Conservation (phyloP, 2,329 filamentous ascomycete genomes). For the Hymenotorrendiella dingleyae region DNA sequence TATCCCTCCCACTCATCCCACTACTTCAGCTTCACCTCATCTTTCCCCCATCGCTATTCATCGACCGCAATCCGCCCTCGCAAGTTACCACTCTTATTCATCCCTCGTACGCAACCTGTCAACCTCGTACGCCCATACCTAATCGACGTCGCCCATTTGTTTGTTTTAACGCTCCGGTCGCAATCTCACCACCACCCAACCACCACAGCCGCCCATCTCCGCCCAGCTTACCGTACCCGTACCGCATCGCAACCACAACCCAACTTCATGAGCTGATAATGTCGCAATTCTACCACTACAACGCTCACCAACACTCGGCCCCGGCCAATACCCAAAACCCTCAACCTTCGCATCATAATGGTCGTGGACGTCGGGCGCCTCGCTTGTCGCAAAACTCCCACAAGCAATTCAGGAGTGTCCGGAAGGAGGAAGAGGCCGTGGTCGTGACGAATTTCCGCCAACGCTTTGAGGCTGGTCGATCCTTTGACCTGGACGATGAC, state of each 20-base stretch:
- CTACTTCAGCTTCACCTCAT: too few relatives aligned
- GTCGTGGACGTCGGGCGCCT: conserved; percentile 78
- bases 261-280: conserved; percentile 38
- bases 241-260: not conserved
- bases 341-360: conserved; percentile 63
- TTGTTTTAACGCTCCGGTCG: too few relatives aligned
- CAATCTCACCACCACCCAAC: not conserved
- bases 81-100: too few relatives aligned
- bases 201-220: not conserved
- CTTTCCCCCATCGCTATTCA: too few relatives aligned
- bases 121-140: too few relatives aligned
- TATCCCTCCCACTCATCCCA: too few relatives aligned
- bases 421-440: conserved; percentile 82
- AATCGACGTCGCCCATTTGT: too few relatives aligned
- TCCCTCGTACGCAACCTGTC: too few relatives aligned
- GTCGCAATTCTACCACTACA: conserved; percentile 61
- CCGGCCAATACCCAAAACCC: conserved; percentile 39
- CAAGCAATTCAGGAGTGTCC: conserved; percentile 80
- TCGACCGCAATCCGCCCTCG: too few relatives aligned
- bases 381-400: conserved; percentile 79
- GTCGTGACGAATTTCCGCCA: conserved; percentile 73
- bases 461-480: conserved; percentile 84
- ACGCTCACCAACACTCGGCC: conserved; percentile 52
- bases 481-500: conserved; percentile 94
- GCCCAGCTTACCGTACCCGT: not conserved